A percentile compares a stretch with the other conserved stretches of the same genome.
These are phyloP conservation scores for Leccinum griseonigrum DNA, from an alignment of 1,284 basidiomycete species.

Conservation along the genomic window DNA sequence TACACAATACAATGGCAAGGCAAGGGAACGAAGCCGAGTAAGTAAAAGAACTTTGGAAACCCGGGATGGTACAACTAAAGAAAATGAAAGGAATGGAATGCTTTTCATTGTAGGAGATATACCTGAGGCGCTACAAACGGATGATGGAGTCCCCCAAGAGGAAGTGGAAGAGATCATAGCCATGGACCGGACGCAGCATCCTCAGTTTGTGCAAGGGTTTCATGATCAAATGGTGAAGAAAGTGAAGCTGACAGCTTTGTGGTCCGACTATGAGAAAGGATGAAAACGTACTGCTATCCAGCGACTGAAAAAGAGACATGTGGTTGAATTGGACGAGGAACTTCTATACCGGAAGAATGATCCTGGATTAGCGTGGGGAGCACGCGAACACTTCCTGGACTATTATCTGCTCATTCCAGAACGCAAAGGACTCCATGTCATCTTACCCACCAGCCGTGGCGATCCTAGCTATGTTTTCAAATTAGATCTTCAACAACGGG, in stretches of 20 bases:
- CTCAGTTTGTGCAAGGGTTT: background rate
- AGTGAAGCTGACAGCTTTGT: background rate
- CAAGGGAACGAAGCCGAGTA: too few relatives aligned
- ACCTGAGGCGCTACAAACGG: background rate
- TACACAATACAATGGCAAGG: too few relatives aligned
- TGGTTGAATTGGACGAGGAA: background rate
- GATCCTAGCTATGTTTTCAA: slow-evolving; percentile 4
- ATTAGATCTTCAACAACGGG: background rate
- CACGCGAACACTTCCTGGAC: slow-evolving; percentile 1
- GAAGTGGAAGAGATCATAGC: background rate
- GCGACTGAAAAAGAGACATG: background rate
- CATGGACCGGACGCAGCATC: background rate
- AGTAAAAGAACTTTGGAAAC: background rate
- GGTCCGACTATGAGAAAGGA: background rate
- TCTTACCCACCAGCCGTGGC: background rate
- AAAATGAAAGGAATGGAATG: too few relatives aligned
- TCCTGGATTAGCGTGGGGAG: background rate
- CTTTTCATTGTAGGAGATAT: background rate
- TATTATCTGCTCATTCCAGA: background rate
- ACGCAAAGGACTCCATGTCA: background rate
- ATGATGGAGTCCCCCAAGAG: background rate
- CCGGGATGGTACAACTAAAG: background rate
- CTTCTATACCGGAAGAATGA: background rate
- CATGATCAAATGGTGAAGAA: background rate
- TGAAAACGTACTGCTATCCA: background rate